Conservation (phyloP, 768 basidiomycete genomes). For the Amanita pseudoporphyria region DNA sequence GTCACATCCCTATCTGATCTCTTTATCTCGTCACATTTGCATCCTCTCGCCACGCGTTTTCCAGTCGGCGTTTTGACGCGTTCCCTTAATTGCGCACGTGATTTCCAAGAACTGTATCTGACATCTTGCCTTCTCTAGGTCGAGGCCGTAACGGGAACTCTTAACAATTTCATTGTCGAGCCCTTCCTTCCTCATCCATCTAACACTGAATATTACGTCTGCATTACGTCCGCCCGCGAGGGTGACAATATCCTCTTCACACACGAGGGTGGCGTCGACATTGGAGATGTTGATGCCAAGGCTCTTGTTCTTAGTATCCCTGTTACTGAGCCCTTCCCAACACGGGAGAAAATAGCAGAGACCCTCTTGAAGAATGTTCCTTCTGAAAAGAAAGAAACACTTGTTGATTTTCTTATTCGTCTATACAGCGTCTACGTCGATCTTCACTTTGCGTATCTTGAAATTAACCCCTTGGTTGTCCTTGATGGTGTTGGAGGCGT, state of each 20-base stretch:
- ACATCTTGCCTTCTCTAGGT: slow-evolving; percentile 41
- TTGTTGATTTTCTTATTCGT: slow-evolving; percentile 90
- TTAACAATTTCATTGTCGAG: slow-evolving; percentile 97
- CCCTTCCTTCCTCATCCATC: slow-evolving; percentile 97
- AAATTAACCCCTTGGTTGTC: slow-evolving; percentile 97
- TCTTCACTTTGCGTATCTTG: slow-evolving; percentile 98
- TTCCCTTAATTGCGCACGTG: slow-evolving; percentile 12
- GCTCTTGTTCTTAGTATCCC: slow-evolving; percentile 83
- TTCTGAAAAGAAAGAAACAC: slow-evolving; percentile 78
- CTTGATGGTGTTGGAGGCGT: slow-evolving; percentile 67
- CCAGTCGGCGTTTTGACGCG: slow-evolving; percentile 12
- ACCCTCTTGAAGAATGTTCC: slow-evolving; percentile 80
- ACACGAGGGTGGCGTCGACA: slow-evolving; percentile 97
- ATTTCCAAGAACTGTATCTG: slow-evolving; percentile 6
- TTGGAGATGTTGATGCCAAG: slow-evolving; percentile 97
- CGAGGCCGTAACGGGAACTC: slow-evolving; percentile 86
- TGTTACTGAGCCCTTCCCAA: slow-evolving; percentile 70
- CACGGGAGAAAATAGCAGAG: slow-evolving; percentile 62
- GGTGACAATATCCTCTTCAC: slow-evolving; percentile 98
- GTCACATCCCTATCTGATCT: slow-evolving; percentile 11
- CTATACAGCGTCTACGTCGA: slow-evolving; percentile 98
- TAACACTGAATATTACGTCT: slow-evolving; percentile 95
- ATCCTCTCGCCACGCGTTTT: slow-evolving; percentile 8
- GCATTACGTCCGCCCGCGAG: slow-evolving; percentile 91
- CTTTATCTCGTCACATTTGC: slow-evolving; percentile 9